These are phyloP conservation scores for Tarenaya hassleriana DNA, from an alignment of 345 rosid species.

Conservation along the genomic window DNA sequence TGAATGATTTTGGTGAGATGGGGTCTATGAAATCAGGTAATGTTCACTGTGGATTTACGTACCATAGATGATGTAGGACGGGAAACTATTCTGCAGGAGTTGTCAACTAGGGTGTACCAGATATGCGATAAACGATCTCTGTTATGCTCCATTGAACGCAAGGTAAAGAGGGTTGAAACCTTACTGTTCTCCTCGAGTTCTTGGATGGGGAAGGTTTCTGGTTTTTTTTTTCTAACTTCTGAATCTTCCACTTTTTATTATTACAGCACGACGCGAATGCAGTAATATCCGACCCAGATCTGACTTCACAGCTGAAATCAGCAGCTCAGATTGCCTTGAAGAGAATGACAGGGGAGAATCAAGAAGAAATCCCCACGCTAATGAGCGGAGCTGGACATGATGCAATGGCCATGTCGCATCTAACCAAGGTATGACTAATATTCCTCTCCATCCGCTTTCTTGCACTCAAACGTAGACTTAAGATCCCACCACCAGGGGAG, in stretches of 20 bases:
- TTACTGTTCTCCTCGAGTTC: constrained; percentile 3
- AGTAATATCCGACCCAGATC: constrained; percentile 52
- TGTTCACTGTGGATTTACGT: constrained; percentile 88
- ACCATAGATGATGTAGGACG: constrained; percentile 88
- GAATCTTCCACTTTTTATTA: constrained; percentile 19
- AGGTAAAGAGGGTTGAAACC: constrained; percentile 47
- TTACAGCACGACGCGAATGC: constrained; percentile 88
- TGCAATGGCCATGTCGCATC: constrained; percentile 93
- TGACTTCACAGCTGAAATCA: constrained; percentile 58
- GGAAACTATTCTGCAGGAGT: constrained; percentile 70
- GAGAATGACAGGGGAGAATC: constrained; percentile 54
- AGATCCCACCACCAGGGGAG: no score
- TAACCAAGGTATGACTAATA: constrained; percentile 68
- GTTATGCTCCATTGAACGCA: constrained; percentile 70
- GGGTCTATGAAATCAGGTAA: constrained; percentile 45
- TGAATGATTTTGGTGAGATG: constrained; percentile 20
- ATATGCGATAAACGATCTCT: constrained; percentile 76
- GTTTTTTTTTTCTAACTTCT: neutral
- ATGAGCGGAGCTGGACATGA: constrained; percentile 99
- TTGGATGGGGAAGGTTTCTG: no score
- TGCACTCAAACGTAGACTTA: no score
- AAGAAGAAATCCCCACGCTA: constrained; percentile 65
- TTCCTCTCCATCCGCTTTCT: no score
- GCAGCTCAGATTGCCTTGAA: constrained; percentile 65
- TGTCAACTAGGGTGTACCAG: constrained; percentile 65